Percentiles rank a stretch among this genome's conserved stretches.
Conservation (phyloP, 345 rosid species). For the Gynandropsis gynandra region DNA sequence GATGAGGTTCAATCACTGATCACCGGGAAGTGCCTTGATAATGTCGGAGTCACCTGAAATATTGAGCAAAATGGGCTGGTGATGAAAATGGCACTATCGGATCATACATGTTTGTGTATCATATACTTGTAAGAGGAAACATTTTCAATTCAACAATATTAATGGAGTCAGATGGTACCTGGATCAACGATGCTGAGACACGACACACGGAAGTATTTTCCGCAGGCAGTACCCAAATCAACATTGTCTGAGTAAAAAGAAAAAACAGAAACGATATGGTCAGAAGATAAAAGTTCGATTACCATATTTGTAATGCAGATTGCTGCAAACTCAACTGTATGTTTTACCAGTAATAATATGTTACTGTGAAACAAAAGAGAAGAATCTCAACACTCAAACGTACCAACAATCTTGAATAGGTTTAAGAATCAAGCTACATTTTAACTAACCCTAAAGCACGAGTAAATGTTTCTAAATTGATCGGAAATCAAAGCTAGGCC, state of each 20-base stretch:
- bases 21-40: constrained; percentile 53
- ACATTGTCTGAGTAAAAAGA: constrained; percentile 39
- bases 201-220: constrained; percentile 59
- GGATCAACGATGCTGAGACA: constrained; percentile 58
- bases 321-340: too few relatives aligned
- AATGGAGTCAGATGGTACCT: constrained; percentile 33
- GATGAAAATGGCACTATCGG: background rate
- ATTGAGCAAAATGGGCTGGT: background rate
- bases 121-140: background rate
- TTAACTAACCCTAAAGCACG: too few relatives aligned
- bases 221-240: constrained; percentile 64
- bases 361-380: too few relatives aligned
- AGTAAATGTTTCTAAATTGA: too few relatives aligned
- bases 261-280: background rate
- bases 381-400: too few relatives aligned
- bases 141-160: too few relatives aligned
- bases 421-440: too few relatives aligned
- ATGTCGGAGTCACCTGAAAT: constrained; percentile 65
- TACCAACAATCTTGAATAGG: too few relatives aligned
- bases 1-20: constrained; percentile 28
- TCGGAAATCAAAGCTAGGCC: too few relatives aligned
- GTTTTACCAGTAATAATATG: too few relatives aligned
- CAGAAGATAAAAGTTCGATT: background rate
- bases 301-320: too few relatives aligned
- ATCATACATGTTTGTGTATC: background rate